A percentile compares a stretch with the other conserved stretches of the same genome.
Evolutionary conservation across 129 eudicot species (phyloP).

Genomic region (Erigeron canadensis): DNA sequence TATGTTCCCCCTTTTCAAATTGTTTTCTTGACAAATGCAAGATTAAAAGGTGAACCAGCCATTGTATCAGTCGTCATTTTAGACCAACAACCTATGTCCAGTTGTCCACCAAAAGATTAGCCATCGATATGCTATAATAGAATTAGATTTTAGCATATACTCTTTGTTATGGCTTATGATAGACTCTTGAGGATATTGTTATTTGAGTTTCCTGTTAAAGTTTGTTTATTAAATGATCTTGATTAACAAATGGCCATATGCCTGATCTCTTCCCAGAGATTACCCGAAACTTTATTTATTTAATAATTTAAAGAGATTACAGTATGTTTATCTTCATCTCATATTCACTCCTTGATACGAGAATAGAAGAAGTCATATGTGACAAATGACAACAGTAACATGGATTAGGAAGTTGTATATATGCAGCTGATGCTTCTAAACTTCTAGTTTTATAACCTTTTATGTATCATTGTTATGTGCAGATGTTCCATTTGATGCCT

Average conservation of each 20-base stretch:
- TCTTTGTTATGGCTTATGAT: background rate
- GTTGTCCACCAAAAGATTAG: background rate
- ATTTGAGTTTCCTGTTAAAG: background rate
- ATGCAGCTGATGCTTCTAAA: background rate
- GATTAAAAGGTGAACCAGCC: background rate
- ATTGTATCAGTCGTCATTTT: background rate
- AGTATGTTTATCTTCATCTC: background rate
- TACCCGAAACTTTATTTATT: background rate
- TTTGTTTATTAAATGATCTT: background rate
- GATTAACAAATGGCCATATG: background rate
- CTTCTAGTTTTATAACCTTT: background rate
- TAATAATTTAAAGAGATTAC: background rate
- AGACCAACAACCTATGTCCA: background rate
- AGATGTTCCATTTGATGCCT: slow-evolving; percentile 89
- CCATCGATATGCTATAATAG: background rate
- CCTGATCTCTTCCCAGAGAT: background rate
- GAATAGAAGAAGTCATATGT: background rate
- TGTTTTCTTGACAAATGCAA: background rate
- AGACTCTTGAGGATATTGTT: slow-evolving; percentile 17
- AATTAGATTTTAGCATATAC: background rate
- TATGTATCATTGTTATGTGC: slow-evolving; percentile 16
- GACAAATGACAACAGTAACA: background rate
- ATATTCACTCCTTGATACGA: background rate
- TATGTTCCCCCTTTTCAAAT: background rate
- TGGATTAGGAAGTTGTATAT: background rate